Evolutionary conservation across 2,329 filamentous ascomycete species (phyloP), one percentile per base, ranked within the genome.

Genomic region (Plectosphaerella sp.): DNA sequence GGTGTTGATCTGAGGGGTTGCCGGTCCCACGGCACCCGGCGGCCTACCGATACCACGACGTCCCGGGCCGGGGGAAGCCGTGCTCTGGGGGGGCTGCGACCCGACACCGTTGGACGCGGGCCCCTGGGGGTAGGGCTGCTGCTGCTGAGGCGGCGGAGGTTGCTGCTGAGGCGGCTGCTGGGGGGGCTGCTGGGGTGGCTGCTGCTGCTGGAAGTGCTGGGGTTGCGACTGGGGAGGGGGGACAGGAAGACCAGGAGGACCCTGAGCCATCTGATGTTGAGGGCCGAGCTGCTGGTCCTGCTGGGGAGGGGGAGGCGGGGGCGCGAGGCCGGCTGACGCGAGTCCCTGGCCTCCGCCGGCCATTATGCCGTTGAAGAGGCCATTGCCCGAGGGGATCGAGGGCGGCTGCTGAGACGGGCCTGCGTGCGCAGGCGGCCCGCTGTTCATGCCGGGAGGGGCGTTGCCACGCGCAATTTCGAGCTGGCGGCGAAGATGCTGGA

Each of bases 321-420:
- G 86, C 55, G 89, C 90, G 57, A 91, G 88, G 55, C 89, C 91
- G 28, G 28, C 22, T 22, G 22, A 22, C 22, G 22, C 22, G 22
- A 22, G 28, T 62, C 87, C 88, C 73, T 93, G 91, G 62, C 87
- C 89, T 57, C 82, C 84, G 58, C 93, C 93, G 52, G 92, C 85
- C 90, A 99, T 97, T 66, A 97, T 96, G 52, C 91, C 91, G 60
- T 91, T 91, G 66, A 99, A 97, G 41, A 97, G 80, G 64, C 95
- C 94, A 67, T 88, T 93, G 24, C 93, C 92, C 64, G 95, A 89
- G 25, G 91, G 90, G 60, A 97, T 89, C 48, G 90, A 92, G 36
- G 94, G 93, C 55, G 89, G 88, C 57, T 91, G 88, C 71, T 94
- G 90, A 47, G 89, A 86, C 52, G 91, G 88, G 43, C 87, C 90